Evolutionary conservation across 257 asterid genomes (phyloP), one percentile per base, ranked within the genome.

Genomic region (Ligustrum vulgare): DNA sequence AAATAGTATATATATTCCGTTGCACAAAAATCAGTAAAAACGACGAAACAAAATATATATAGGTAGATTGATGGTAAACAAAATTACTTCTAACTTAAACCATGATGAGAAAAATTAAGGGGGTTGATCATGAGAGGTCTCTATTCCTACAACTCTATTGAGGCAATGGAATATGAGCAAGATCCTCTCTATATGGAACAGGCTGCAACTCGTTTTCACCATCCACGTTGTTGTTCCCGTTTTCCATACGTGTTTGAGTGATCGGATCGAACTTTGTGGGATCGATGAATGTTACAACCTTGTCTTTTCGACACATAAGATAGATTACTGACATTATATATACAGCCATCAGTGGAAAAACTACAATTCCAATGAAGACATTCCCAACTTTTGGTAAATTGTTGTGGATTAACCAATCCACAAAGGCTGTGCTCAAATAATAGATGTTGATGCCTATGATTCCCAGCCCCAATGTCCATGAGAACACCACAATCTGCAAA

Each of bases 401-500:
- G 79, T 90, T 94, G 83, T 86, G 79, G 36, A 85, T 78, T 2
- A 94, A 33, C 98, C 98, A 92, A 9, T 36, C 93, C 0, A 92
- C 89, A 9, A 90, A 94, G 39, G 83, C 86, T 8, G 96, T 92
- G 76, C 76, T 84, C 32, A 94, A 69, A 69, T 90, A 94, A 79
- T 94, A 94, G 31, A 94, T 70, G 77, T 94, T 94, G 93, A 94
- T 92, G 69, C 93, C 93, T 0, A 94, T 89, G 79, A 94, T 94
- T 65, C 95, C 93, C 1, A 94, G 80, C 32, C 98, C 97, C 2
- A 94, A 76, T 65, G 80, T 39, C 98, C 98, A 92, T 0, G 98
- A 92, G 70, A 92, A 10, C 63, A 92, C 90, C 45, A 94, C 91
- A 32, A 94, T 87, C 97, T 91, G 56, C 10, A 69, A 16, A 2